Evolutionary conservation across 1,139 yeast species (phyloP), one percentile per base, ranked within the genome.

Genomic region (Geotrichum klebahnii): DNA sequence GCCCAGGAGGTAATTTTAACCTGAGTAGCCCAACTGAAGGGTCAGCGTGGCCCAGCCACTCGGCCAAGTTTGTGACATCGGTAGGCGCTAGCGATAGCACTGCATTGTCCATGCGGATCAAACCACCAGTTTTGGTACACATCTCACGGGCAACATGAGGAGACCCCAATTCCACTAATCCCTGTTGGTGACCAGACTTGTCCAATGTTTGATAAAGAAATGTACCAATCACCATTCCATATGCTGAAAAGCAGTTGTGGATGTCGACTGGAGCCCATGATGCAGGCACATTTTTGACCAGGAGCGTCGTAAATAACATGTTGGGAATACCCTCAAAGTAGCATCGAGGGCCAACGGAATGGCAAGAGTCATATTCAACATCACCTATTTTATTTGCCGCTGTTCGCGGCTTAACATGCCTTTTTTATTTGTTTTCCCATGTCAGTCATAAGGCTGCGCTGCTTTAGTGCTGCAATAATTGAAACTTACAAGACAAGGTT

Each of bases 101-200:
- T 6, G 33, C 14, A 5, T 44, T 42, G 12, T 29, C 36, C 4
- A 40, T 20, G 14, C 32, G 41, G n/a, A 48, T 14, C 17, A 48
- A n/a, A 4, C 43, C 36, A 20, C 42, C 31, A 4, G 26, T 40
- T 23, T 39, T 48, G 2, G 19, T 35, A 31, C 52, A 38, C 14
- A 48, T 19, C 14, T 44, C 45, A 23, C 38, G 37, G 4, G 52
- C 48, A 12, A 36, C 31, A 10, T 33, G 42, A 20, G 43, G 42
- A 26, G 44, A 43, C 1, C 48, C 47, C 32, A 48, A 26, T 16
- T 48, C 48, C 12, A 48, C 52, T 22, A 48, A 23, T 16, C 52
- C 52, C 12, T 38, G 23, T 19, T 39, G 33, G 14, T 12, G 31
- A 8, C 41, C 47, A 14, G 36, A 36, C 29, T 35, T 36, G 24